Conservation (phyloP, 2,329 filamentous ascomycete genomes). For the Aspergillus amoenus region DNA sequence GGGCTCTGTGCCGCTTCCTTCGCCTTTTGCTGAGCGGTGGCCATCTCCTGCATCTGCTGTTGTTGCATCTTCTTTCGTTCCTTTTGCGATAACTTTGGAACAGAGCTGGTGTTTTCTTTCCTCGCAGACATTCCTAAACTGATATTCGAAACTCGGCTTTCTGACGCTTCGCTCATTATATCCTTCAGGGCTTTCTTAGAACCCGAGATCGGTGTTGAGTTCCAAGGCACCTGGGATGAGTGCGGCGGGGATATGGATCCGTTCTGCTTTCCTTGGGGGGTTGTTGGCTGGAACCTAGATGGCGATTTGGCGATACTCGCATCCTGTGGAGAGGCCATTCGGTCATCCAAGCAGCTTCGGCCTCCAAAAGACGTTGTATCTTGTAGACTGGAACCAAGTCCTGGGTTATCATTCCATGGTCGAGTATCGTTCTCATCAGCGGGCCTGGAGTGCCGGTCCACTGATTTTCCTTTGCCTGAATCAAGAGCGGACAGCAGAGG, state of each 20-base stretch:
- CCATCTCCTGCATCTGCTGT: constrained; percentile 53
- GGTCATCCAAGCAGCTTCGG: constrained; percentile 27
- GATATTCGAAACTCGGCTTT: constrained; percentile 52
- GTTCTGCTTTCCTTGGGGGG: constrained; percentile 23
- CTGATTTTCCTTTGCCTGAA: constrained; percentile 30
- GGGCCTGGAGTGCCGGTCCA: constrained; percentile 21
- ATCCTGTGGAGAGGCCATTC: constrained; percentile 27
- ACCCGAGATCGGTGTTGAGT: constrained; percentile 52
- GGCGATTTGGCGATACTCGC: constrained; percentile 24
- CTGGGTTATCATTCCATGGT: constrained; percentile 26
- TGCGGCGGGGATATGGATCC: constrained; percentile 26
- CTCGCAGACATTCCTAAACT: constrained; percentile 52
- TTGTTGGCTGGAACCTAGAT: constrained; percentile 20
- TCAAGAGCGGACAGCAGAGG: constrained; percentile 25
- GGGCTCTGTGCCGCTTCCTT: constrained; percentile 48
- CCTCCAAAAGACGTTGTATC: constrained; percentile 28
- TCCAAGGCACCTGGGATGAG: constrained; percentile 52
- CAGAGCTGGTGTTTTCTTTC: constrained; percentile 39
- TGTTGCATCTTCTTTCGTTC: constrained; percentile 84
- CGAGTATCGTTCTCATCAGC: constrained; percentile 17
- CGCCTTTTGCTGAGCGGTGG: constrained; percentile 32
- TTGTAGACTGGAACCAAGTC: constrained; percentile 25
- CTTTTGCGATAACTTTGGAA: constrained; percentile 78
- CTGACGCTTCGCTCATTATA: constrained; percentile 67
- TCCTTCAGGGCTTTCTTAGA: constrained; percentile 72